Evolutionary conservation across 352 stramenopile species (phyloP).

Genomic region (Phytophthora idaei): DNA sequence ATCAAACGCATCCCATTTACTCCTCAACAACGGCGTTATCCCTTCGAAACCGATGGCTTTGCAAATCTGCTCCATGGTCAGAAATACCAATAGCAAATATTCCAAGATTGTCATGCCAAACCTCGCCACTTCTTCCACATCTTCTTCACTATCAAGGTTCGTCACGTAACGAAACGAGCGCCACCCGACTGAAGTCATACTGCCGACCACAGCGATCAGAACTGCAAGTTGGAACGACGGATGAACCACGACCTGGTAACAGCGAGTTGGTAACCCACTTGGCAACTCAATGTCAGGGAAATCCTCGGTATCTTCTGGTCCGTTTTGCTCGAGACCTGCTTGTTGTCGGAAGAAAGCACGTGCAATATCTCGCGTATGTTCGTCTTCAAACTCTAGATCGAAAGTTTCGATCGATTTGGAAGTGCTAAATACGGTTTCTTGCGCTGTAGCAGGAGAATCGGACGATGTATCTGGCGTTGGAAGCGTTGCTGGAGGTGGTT

Average conservation of each 20-base stretch:
- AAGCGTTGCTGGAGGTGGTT: background rate
- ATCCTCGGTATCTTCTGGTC: conserved; percentile 25
- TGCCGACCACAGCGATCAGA: conserved; percentile 59
- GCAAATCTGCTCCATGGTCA: conserved; percentile 69
- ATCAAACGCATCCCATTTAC: conserved; percentile 79
- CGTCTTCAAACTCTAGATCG: conserved; percentile 78
- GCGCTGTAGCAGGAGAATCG: background rate
- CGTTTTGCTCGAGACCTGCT: conserved; percentile 41
- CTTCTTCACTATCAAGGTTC: conserved; percentile 39
- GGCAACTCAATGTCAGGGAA: conserved; percentile 56
- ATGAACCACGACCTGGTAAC: conserved; percentile 72
- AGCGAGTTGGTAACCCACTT: conserved; percentile 48
- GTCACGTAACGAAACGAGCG: conserved; percentile 59
- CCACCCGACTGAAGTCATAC: conserved; percentile 75
- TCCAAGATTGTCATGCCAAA: conserved; percentile 65
- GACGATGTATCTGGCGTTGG: background rate
- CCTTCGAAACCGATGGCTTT: conserved; percentile 76
- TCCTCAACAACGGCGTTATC: conserved; percentile 54
- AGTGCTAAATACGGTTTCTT: background rate
- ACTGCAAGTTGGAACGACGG: conserved; percentile 81
- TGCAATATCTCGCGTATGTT: conserved; percentile 51
- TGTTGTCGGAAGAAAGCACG: conserved; percentile 66
- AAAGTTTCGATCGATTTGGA: conserved; percentile 40
- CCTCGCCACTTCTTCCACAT: conserved; percentile 45
- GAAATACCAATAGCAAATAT: conserved; percentile 62